Evolutionary conservation across 371 early-diverging fungal genomes (phyloP).

Genomic region (Mortierella sp.): DNA sequence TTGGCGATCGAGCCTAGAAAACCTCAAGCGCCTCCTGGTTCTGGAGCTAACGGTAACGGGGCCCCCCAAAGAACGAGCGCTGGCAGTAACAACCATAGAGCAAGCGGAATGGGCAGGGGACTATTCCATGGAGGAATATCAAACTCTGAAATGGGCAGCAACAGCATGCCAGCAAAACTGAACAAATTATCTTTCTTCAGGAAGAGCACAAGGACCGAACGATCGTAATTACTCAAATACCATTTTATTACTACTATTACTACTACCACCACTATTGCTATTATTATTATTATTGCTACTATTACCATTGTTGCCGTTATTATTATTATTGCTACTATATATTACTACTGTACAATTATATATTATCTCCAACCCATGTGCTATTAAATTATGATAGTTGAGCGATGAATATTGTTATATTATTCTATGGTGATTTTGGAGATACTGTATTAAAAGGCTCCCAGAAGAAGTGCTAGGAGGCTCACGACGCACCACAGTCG

Average conservation of each 20-base stretch:
- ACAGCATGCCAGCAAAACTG: conserved; percentile 20
- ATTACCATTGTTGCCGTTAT: neutral
- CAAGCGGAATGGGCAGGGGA: conserved; percentile 21
- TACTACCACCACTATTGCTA: neutral
- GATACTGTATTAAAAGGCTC: neutral
- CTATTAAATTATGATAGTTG: neutral
- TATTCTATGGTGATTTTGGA: neutral
- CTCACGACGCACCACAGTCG: conserved; percentile 17
- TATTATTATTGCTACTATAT: neutral
- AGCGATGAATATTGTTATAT: neutral
- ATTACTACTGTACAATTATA: conserved; percentile 1
- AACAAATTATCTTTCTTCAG: conserved; percentile 51
- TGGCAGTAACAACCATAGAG: conserved; percentile 3
- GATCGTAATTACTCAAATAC: conserved; percentile 7
- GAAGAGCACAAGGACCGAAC: conserved; percentile 31
- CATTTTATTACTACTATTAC: neutral
- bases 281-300: neutral
- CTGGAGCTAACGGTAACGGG: conserved; percentile 1
- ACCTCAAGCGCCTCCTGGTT: neutral
- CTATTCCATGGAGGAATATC: conserved; percentile 38
- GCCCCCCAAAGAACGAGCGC: conserved; percentile 16
- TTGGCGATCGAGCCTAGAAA: conserved; percentile 48
- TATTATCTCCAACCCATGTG: neutral
- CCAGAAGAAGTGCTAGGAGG: conserved; percentile 8
- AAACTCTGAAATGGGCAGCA: conserved; percentile 25